A percentile compares a stretch with the other conserved stretches of the same genome.
Conservation (phyloP, 768 basidiomycete species). For the Panellus pusillus region DNA sequence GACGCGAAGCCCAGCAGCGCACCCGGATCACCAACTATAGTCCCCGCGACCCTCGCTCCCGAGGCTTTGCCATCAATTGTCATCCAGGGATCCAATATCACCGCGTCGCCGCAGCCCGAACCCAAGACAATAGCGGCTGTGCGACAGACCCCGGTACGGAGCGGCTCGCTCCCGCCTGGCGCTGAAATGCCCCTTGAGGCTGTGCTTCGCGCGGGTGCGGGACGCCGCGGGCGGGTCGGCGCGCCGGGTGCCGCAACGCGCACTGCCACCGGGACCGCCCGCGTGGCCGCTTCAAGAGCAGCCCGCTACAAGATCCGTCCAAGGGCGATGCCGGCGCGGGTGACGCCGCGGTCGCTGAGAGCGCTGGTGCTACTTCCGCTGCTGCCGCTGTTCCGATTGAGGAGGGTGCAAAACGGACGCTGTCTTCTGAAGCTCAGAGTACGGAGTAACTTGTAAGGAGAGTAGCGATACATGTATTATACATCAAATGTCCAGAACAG, state of each 20-base stretch:
- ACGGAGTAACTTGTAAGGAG: neutral
- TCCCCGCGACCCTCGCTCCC: neutral
- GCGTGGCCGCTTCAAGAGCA: conserved; percentile 20
- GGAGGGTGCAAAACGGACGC: conserved; percentile 10
- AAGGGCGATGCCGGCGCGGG: neutral
- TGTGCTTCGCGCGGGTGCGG: conserved; percentile 14
- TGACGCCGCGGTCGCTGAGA: neutral
- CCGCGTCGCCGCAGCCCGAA: conserved; percentile 12
- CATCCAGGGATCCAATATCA: conserved; percentile 4
- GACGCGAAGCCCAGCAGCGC: conserved; percentile 15
- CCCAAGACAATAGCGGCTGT: neutral
- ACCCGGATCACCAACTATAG: neutral
- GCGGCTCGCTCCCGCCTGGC: conserved; percentile 11
- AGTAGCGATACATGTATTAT: conserved; percentile 6
- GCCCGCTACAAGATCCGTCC: neutral
- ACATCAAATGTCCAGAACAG: too few species aligned
- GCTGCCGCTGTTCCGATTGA: conserved; percentile 13
- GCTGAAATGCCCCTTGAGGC: conserved; percentile 17
- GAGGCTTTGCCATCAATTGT: conserved; percentile 11
- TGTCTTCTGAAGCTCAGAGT: neutral
- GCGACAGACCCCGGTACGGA: neutral
- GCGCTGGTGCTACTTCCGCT: neutral
- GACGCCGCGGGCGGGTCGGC: conserved; percentile 11
- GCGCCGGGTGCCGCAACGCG: neutral
- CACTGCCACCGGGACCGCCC: neutral